Evolutionary conservation across 2,329 filamentous ascomycete species (phyloP).

Genomic region (Rhexocercosporidium sp.): DNA sequence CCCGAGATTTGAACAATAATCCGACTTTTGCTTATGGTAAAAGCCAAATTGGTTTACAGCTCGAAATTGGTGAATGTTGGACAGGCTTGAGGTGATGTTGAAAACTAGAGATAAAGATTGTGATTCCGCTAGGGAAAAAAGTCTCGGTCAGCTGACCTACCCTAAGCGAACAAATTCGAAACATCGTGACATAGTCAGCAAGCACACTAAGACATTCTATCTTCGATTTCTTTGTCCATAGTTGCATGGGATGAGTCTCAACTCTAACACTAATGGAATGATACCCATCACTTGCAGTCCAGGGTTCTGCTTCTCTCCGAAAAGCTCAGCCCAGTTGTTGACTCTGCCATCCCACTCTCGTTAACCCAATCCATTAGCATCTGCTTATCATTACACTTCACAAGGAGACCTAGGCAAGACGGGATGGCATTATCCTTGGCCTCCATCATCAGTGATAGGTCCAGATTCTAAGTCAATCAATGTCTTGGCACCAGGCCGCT

Average conservation of each 20-base stretch:
- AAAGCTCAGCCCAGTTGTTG: too few species aligned
- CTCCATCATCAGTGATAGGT: too few species aligned
- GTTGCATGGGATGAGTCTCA: too few species aligned
- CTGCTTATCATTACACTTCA: neutral
- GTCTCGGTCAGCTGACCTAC: neutral
- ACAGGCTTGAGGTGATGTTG: neutral
- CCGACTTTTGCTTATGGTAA: too few species aligned
- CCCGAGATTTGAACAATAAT: neutral
- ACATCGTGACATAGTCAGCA: neutral
- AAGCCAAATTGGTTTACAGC: too few species aligned
- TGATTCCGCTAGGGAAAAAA: neutral
- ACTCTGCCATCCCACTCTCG: neutral
- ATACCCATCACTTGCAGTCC: too few species aligned
- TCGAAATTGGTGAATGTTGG: neutral
- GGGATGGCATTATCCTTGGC: neutral
- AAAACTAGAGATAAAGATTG: neutral
- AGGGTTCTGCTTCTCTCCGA: too few species aligned
- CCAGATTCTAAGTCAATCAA: too few species aligned
- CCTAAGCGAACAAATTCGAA: neutral
- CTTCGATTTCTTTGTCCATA: neutral
- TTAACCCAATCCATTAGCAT: neutral
- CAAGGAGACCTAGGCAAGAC: neutral
- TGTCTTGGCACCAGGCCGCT: too few species aligned
- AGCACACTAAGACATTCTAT: too few species aligned
- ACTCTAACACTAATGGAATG: too few species aligned